Evolutionary conservation across 2,329 filamentous ascomycete genomes (phyloP).

Genomic region (Graphium sp.): DNA sequence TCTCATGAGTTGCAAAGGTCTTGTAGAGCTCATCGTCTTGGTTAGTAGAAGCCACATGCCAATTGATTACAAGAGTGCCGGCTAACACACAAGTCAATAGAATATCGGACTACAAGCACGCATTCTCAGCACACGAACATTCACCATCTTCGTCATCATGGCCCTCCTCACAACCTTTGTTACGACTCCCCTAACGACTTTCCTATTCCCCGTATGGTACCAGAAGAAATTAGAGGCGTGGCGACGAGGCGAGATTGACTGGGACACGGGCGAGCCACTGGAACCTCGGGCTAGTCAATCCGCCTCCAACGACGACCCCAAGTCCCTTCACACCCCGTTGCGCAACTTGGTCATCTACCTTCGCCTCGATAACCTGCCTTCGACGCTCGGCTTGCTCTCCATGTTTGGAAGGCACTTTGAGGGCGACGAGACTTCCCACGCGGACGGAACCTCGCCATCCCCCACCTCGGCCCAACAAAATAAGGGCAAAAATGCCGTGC

Average conservation of each 20-base stretch:
- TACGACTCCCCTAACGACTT: conserved; percentile 60
- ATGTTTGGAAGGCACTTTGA: conserved; percentile 63
- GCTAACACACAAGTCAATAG: no score
- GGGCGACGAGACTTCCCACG: no score
- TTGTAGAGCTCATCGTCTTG: conserved; percentile 89
- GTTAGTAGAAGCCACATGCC: conserved; percentile 38
- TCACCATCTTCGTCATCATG: conserved; percentile 94
- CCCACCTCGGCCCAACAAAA: no score
- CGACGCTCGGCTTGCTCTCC: conserved; percentile 67
- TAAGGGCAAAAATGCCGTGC: no score
- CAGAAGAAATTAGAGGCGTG: conserved; percentile 32
- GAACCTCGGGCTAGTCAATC: conserved; percentile 10
- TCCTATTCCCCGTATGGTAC: conserved; percentile 54
- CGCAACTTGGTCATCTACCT: conserved; percentile 63
- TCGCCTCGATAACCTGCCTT: conserved; percentile 68
- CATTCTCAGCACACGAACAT: conserved; percentile 65
- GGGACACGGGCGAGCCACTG: conserved; percentile 35
- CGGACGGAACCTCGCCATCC: conserved; percentile 16
- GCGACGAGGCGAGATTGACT: conserved; percentile 80
- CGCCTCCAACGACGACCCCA: conserved; percentile 5
- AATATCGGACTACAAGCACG: conserved; percentile 67
- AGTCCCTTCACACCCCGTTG: conserved; percentile 16
- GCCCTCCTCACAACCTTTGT: conserved; percentile 72
- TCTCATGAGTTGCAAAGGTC: conserved; percentile 91
- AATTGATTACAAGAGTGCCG: no score